phyloP scores from a whole-genome alignment of 352 stramenopile genomes.

The Phytophthora idaei region DNA sequence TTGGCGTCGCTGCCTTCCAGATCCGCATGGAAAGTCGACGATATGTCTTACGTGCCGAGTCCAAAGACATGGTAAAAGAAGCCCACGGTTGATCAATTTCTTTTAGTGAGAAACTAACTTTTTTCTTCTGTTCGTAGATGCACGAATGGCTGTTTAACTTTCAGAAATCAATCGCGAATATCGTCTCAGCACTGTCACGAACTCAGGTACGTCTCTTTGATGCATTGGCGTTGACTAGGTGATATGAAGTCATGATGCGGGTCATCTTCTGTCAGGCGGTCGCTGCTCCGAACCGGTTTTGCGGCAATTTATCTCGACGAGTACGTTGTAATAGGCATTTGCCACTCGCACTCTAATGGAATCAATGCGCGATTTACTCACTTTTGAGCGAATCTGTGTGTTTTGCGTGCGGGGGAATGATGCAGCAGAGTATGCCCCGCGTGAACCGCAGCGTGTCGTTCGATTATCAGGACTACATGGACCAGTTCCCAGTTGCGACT shows the following conservation, averaged over 20 bases:
- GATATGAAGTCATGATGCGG: slow-evolving; percentile 6
- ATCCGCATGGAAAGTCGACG: slow-evolving; percentile 79
- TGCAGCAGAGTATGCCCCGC: slow-evolving; percentile 63
- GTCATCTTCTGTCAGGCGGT: slow-evolving; percentile 41
- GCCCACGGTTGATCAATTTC: neutral
- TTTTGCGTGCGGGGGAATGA: slow-evolving; percentile 9
- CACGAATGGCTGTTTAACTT: slow-evolving; percentile 91
- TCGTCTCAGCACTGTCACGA: slow-evolving; percentile 77
- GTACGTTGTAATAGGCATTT: slow-evolving; percentile 33
- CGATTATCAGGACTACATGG: slow-evolving; percentile 68
- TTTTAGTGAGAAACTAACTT: slow-evolving; percentile 7
- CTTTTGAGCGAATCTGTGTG: slow-evolving; percentile 13
- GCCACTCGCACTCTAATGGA: neutral
- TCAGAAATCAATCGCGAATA: slow-evolving; percentile 89
- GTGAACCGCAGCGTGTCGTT: slow-evolving; percentile 80
- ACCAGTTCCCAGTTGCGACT: slow-evolving; percentile 38
- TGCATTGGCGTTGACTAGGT: neutral
- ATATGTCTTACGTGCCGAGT: slow-evolving; percentile 80
- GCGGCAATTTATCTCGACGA: slow-evolving; percentile 62
- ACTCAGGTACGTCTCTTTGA: slow-evolving; percentile 45
- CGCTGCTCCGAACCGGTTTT: slow-evolving; percentile 54
- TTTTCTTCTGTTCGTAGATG: slow-evolving; percentile 54
- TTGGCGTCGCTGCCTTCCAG: slow-evolving; percentile 81
- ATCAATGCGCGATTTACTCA: slow-evolving; percentile 26
- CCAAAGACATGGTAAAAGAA: slow-evolving; percentile 74